These are phyloP conservation scores for Penicillium sp. DNA, from an alignment of 2,329 filamentous ascomycete species.

Conservation along the genomic window DNA sequence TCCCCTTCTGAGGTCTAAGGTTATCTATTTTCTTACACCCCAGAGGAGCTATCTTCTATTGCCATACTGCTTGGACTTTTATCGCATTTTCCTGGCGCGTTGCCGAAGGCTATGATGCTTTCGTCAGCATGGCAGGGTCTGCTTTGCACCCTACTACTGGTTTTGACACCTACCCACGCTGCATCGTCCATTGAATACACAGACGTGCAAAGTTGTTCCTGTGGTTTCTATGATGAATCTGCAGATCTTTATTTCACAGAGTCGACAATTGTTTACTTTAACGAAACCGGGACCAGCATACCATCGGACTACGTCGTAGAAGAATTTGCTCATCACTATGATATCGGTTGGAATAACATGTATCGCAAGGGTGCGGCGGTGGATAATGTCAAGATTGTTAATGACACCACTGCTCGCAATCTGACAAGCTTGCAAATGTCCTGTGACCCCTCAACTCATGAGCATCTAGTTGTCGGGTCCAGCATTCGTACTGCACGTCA, in stretches of 20 bases:
- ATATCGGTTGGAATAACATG: conserved; percentile 44
- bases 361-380: conserved; percentile 12
- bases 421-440: conserved; percentile 19
- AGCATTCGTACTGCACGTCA: conserved; percentile 40
- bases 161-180: not conserved
- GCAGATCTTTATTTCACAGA: conserved; percentile 42
- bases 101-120: conserved; percentile 7
- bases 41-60: not conserved
- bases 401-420: conserved; percentile 31
- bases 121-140: conserved; percentile 2
- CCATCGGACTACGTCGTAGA: conserved; percentile 35
- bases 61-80: not conserved
- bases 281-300: conserved; percentile 40
- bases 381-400: conserved; percentile 22
- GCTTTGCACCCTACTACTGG: conserved; percentile 1
- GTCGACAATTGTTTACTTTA: conserved; percentile 49
- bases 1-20: not conserved
- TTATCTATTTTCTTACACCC: not conserved
- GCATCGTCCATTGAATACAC: not conserved
- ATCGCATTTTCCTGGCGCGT: not conserved
- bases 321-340: conserved; percentile 41
- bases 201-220: conserved; percentile 34
- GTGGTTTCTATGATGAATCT: conserved; percentile 44
- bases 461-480: conserved; percentile 44
- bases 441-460: conserved; percentile 15